Evolutionary conservation across 306 rosid genomes (phyloP).

Genomic region (Lotus japonicus): DNA sequence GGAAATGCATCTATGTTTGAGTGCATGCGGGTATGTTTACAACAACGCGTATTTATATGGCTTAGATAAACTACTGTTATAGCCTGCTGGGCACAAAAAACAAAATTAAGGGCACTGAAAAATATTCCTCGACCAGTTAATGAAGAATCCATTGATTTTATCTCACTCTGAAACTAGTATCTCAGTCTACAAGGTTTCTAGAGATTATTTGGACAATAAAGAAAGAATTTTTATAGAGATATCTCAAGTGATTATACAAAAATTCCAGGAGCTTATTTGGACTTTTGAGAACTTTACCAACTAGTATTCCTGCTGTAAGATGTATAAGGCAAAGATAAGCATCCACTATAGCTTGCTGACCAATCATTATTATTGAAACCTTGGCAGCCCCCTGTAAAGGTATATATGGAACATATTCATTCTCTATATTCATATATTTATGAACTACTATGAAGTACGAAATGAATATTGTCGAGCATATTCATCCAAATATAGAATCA

Average conservation of each 20-base stretch:
- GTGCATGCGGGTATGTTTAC: neutral
- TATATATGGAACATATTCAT: constrained; percentile 1
- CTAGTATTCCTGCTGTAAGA: constrained; percentile 94
- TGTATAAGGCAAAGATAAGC: constrained; percentile 96
- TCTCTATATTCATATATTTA: neutral
- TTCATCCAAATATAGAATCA: constrained; percentile 5
- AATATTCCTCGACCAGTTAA: neutral
- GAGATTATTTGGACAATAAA: neutral
- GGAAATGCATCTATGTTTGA: neutral
- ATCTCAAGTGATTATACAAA: neutral
- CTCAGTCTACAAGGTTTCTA: neutral
- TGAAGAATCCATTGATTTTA: neutral
- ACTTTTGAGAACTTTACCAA: constrained; percentile 54
- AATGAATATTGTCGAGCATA: neutral
- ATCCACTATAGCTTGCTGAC: constrained; percentile 98
- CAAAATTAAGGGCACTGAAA: constrained; percentile 1
- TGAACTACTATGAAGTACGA: neutral
- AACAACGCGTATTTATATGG: neutral
- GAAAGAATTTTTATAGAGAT: neutral
- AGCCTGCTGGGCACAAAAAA: neutral
- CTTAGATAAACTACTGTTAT: neutral
- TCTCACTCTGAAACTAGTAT: neutral
- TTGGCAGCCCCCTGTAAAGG: constrained; percentile 90
- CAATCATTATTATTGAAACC: constrained; percentile 89
- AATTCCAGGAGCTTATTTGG: neutral